phyloP scores from a whole-genome alignment of 805 yeast genomes.

The Sugiyamaella marilandica region DNA sequence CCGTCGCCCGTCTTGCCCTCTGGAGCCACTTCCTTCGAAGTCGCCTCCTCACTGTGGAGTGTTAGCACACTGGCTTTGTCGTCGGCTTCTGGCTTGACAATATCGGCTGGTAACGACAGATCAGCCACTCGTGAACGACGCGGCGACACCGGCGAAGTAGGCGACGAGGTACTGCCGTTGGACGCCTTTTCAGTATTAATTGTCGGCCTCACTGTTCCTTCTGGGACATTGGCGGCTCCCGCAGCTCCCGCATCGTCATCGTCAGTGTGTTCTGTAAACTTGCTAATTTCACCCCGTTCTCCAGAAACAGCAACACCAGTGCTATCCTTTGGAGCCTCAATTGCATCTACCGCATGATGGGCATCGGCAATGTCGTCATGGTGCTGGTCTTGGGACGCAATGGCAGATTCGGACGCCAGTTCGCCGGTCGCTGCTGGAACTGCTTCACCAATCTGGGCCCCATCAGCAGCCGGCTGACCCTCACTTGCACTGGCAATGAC shows the following conservation, averaged over 20 bases:
- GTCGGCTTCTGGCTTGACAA: slow-evolving; percentile 5
- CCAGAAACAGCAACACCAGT: background rate
- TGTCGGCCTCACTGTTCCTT: too few species aligned
- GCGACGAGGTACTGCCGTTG: too few species aligned
- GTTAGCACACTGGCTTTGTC: slow-evolving; percentile 7
- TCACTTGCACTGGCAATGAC: slow-evolving; percentile 1
- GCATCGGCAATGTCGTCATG: background rate
- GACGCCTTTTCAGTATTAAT: too few species aligned
- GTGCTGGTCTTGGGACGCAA: background rate
- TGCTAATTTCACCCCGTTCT: background rate
- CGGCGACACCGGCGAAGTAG: background rate
- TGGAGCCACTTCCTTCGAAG: background rate
- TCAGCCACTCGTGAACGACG: background rate
- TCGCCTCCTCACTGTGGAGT: slow-evolving; percentile 7
- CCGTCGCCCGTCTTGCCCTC: background rate
- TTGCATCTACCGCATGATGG: background rate
- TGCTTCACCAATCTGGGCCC: background rate
- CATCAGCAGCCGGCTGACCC: background rate
- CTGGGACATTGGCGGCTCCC: too few species aligned
- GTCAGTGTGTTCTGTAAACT: background rate
- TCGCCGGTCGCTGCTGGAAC: slow-evolving; percentile 3
- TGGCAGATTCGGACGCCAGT: background rate
- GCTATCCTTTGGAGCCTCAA: background rate
- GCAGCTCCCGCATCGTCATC: background rate
- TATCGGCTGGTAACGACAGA: background rate